Base-by-base conservation (phyloP, 345 rosid species). In the Zanthoxylum bungeanum region DNA sequence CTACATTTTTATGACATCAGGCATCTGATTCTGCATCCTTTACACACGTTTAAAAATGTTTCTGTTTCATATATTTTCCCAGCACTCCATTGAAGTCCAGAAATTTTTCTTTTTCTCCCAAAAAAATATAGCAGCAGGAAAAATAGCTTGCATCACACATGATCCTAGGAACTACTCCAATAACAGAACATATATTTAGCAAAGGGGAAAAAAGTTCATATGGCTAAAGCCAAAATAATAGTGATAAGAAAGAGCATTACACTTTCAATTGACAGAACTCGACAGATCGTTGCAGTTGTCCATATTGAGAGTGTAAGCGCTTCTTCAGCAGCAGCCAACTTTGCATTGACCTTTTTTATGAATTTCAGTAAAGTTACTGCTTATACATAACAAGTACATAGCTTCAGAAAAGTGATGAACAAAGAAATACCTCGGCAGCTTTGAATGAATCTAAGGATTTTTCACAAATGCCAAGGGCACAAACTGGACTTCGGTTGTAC, bases 201-300 rank as follows among this genome's bases (percentile, higher is more conserved):
- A 14, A 31, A 57, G 9, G 30, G 30, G 28, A 28, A 30, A 57
- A 9, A 5, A 28, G n/a, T 27, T 30, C 30, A 28, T 30, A 57
- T 5, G 25, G 71, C 61, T 31, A 71, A 72, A 75, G 71, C 64
- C 68, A 71, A 62, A 73, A 58, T 19, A 60, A 76, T 52, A 62
- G 70, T 25, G 61, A 50, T 64, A 40, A 53, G 64, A 78, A 76
- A 77, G 76, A 78, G 46, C 57, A 66, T 73, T 91, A 96, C 99
- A 85, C 88, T 87, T 81, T 93, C 97, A 68, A 96, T 93, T 60
- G 98, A 88, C 72, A 96, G 89, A 75, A 88, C 85, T 64, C 99
- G 90, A 53, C 99, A 96, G 71, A 91, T 73, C n/a, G 98, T 88
- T 77, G 98, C 96, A n/a, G 93, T 89, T 69, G 99, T 91, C 98